Conservation (phyloP, 129 eudicot genomes). For the Chrysanthemum makinoi region DNA sequence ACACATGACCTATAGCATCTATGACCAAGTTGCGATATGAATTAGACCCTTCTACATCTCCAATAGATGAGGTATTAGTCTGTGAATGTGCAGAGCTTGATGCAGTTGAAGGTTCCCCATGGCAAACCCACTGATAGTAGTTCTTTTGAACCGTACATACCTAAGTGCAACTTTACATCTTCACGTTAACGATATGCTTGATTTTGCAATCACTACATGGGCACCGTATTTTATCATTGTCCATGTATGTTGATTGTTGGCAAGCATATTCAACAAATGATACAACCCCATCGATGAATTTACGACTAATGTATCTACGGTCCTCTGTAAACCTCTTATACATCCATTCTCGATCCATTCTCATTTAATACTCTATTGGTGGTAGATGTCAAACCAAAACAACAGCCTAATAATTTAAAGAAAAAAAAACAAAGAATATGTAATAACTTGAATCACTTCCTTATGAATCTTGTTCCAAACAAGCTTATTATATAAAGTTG, state of each 20-base stretch:
- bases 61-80: neutral
- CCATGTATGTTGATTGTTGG: neutral
- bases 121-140: constrained; percentile 1
- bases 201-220: neutral
- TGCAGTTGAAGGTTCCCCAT: neutral
- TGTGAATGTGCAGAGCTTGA: constrained; percentile 3
- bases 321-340: neutral
- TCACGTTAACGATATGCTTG: neutral
- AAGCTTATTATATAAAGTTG: too few species aligned
- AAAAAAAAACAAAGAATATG: too few species aligned
- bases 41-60: neutral
- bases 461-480: too few species aligned
- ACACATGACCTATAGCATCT: neutral
- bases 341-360: neutral
- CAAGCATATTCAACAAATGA: neutral
- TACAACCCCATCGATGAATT: neutral
- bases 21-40: constrained; percentile 3
- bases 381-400: too few species aligned
- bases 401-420: too few species aligned
- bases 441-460: too few species aligned
- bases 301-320: neutral
- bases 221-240: neutral
- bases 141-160: neutral
- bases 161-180: neutral
- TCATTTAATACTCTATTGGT: neutral